Percentiles rank a stretch among this genome's conserved stretches.
Evolutionary conservation across 2,329 filamentous ascomycete genomes (phyloP).

Genomic region (Daldinia eschscholtzii): DNA sequence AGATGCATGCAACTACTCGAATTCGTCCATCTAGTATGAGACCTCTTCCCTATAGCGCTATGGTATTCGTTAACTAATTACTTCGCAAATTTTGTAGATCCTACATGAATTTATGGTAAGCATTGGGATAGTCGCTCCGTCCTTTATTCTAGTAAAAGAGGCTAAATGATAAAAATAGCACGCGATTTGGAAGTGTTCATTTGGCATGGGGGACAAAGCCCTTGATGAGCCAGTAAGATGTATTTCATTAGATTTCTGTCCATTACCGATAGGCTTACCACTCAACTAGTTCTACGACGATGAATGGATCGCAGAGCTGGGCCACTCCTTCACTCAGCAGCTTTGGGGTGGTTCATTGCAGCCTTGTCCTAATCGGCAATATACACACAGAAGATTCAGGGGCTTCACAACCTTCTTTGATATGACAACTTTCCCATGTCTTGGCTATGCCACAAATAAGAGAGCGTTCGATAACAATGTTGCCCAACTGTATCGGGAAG

Average conservation of each 20-base stretch:
- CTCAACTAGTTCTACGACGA: constrained; percentile 15
- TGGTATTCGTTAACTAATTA: not conserved
- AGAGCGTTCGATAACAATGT: not conserved
- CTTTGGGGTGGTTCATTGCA: constrained; percentile 6
- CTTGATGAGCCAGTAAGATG: constrained; percentile 19
- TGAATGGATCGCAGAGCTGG: constrained; percentile 23
- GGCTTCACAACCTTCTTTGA: not conserved
- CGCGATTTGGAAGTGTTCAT: not conserved
- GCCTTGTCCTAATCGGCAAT: not conserved
- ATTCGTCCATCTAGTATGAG: constrained; percentile 5
- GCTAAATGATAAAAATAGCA: constrained; percentile 21
- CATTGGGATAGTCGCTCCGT: not conserved
- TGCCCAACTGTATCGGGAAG: not conserved
- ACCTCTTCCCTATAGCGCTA: not conserved
- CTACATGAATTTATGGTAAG: constrained; percentile 24
- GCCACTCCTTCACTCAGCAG: constrained; percentile 1
- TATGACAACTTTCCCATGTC: not conserved
- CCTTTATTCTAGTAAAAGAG: not conserved
- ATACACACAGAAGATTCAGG: not conserved
- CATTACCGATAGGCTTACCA: not conserved
- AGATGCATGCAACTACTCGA: constrained; percentile 1
- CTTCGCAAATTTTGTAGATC: constrained; percentile 4
- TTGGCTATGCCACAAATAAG: not conserved
- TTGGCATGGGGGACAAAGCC: not conserved
- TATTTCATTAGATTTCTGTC: not conserved